These are phyloP conservation scores for Pseudogymnoascus sp. DNA, from an alignment of 2,329 filamentous ascomycete genomes.

Conservation along the genomic window DNA sequence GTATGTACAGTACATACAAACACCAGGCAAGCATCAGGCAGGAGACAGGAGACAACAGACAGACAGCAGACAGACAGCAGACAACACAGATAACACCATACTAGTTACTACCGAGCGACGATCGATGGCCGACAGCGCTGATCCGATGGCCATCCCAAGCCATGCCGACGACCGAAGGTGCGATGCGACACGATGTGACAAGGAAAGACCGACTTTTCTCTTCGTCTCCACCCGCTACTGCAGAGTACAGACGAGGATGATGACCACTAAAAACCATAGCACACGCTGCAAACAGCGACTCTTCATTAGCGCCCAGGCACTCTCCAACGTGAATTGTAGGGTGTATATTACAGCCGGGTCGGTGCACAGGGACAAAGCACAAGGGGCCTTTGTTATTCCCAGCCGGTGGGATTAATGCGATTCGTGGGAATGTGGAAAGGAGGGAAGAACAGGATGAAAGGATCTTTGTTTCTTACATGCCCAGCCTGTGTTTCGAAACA, in stretches of 20 bases:
- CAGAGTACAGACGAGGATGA: neutral
- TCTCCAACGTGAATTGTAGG: neutral
- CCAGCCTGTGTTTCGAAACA: neutral
- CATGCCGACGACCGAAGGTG: conserved; percentile 2
- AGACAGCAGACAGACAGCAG: neutral
- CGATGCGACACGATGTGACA: neutral
- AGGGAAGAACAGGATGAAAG: neutral
- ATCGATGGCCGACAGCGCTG: neutral
- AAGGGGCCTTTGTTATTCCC: neutral
- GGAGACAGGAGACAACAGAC: neutral
- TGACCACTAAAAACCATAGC: neutral
- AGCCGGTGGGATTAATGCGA: neutral
- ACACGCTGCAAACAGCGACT: neutral
- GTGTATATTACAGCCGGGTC: neutral
- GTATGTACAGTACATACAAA: neutral
- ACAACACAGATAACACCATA: neutral
- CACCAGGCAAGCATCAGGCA: too few relatives aligned
- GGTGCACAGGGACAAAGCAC: neutral
- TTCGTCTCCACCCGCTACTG: neutral
- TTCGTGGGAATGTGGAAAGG: neutral
- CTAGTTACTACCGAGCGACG: neutral
- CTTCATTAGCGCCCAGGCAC: neutral
- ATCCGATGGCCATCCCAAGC: too few relatives aligned
- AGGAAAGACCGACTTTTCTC: neutral
- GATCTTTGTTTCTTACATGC: neutral